Evolutionary conservation across 306 rosid genomes (phyloP).

Genomic region (Malus sylvestris): DNA sequence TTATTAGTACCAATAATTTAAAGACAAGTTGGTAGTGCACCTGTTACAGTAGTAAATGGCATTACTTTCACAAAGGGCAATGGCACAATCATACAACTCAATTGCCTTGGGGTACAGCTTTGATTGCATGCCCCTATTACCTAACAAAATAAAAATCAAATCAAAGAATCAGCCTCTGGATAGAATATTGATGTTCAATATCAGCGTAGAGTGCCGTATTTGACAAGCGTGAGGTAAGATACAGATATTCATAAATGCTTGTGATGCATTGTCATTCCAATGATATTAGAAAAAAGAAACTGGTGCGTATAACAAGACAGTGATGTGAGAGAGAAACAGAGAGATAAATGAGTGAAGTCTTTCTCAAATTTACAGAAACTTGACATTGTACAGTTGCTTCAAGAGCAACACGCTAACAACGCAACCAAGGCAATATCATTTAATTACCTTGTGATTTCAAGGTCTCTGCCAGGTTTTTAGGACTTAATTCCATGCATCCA

Average conservation of each 20-base stretch:
- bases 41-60: constrained; percentile 94
- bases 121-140: constrained; percentile 80
- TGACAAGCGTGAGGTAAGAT: not conserved
- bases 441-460: constrained; percentile 76
- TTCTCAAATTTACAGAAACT: not conserved
- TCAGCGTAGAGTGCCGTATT: not conserved
- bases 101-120: constrained; percentile 56
- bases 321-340: not conserved
- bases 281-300: not conserved
- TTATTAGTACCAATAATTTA: not conserved
- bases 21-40: constrained; percentile 33
- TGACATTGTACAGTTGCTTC: not conserved
- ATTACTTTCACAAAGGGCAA: constrained; percentile 56
- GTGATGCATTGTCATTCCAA: not conserved
- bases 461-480: constrained; percentile 65
- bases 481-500: constrained; percentile 41
- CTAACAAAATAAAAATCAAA: constrained; percentile 37
- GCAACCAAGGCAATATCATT: constrained; percentile 12
- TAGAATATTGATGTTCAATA: not conserved
- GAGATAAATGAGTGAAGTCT: not conserved
- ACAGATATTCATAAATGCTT: not conserved
- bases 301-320: not conserved
- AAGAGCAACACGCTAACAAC: not conserved
- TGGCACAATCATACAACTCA: constrained; percentile 74
- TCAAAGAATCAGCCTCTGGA: constrained; percentile 10